A percentile compares a stretch with the other conserved stretches of the same genome.
Evolutionary conservation across 1,284 basidiomycete genomes (phyloP).

Genomic region (Rhodotorula glutinis): DNA sequence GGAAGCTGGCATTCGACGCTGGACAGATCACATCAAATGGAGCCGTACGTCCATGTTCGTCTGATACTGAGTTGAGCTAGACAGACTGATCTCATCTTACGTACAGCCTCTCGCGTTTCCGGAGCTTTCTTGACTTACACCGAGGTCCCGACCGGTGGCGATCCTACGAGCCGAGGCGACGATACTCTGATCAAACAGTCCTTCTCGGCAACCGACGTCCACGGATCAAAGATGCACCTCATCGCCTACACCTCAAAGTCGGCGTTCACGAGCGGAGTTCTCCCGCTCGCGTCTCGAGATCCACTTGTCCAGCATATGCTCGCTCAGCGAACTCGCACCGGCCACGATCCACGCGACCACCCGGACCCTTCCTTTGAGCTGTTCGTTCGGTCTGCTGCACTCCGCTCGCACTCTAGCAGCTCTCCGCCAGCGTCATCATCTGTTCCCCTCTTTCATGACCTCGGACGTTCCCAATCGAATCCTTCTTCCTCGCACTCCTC

Average conservation of each 20-base stretch:
- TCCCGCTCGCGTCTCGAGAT: conserved; percentile 34
- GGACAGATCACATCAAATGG: conserved; percentile 46
- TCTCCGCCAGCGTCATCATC: not conserved
- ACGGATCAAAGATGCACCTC: conserved; percentile 41
- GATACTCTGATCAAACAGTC: conserved; percentile 43
- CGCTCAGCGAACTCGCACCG: conserved; percentile 6
- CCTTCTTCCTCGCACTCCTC: not conserved
- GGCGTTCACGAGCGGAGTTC: conserved; percentile 13
- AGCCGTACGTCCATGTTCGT: conserved; percentile 36
- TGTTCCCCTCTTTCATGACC: not conserved
- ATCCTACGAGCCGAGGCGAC: conserved; percentile 11
- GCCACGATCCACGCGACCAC: conserved; percentile 17
- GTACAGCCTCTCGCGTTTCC: conserved; percentile 43
- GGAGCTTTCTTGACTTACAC: conserved; percentile 45
- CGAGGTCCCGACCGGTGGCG: conserved; percentile 28
- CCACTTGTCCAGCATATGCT: conserved; percentile 37
- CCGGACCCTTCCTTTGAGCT: not conserved
- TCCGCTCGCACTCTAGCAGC: not conserved
- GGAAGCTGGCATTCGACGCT: conserved; percentile 43
- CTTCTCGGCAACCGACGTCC: conserved; percentile 39
- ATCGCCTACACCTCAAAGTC: conserved; percentile 42
- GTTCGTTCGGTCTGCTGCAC: not conserved
- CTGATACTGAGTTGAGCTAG: not conserved
- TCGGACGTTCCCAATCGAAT: not conserved
- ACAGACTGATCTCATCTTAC: no score